Evolutionary conservation across 2,329 filamentous ascomycete genomes (phyloP), one percentile per base, ranked within the genome.

Genomic region (Alternaria sp.): DNA sequence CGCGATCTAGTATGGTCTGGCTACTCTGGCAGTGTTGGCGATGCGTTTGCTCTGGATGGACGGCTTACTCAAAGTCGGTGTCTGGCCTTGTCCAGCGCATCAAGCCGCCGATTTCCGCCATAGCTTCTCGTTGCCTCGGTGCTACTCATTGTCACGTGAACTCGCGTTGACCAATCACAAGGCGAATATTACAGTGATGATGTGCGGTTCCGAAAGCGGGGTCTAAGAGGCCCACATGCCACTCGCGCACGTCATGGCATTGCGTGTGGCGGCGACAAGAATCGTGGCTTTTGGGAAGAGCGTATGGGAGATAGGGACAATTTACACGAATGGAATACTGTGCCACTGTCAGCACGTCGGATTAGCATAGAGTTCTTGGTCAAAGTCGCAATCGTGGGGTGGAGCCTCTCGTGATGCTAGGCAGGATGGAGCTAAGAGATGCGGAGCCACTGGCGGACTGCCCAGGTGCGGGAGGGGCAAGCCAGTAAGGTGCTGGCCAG

Each of bases 401-500:
- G 30, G 41, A 57, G 27, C 27, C 38, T 30, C 50, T 51, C 55
- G 60, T 54, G 34, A 62, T 60, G 59, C 54, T 55, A 60, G 62
- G 57, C 62, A 57, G 38, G 34, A 67, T 66, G 22, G 53, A 71
- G 70, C 67, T 65, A 70, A 66, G 54, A 50, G 49, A 68, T 54
- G 68, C 67, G 69, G 67, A 65, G 53, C 62, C 63, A 62, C 68
- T 16, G 54, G 54, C 59, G 65, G 62, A 43, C 5, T 20, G 51
- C 40, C n/a, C 25, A 50, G 52, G 9, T 53, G 34, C 45, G 63
- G 62, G 68, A 71, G 69, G 67, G 69, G 69, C 69, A 67, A 59
- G 65, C 14, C 58, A 64, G 63, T 62, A 54, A 67, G 65, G 67
- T 52, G 66, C 44, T 64, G 64, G 65, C 70, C 65, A 71, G 70